Conservation (phyloP, 352 stramenopile genomes). For the Pythium periplocum region DNA sequence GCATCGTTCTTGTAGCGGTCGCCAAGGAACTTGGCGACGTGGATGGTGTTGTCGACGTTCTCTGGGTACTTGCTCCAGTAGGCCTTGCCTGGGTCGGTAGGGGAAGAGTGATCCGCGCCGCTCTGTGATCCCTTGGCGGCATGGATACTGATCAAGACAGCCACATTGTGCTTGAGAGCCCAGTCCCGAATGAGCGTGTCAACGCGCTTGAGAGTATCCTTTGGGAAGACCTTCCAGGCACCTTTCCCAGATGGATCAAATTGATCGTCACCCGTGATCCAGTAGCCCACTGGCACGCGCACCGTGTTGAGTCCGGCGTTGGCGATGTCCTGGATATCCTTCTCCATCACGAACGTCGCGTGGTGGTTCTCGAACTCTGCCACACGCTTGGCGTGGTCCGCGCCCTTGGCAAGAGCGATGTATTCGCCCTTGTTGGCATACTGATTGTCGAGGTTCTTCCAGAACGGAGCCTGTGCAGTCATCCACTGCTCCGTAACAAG, state of each 20-base stretch:
- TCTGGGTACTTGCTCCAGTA: conserved; percentile 38
- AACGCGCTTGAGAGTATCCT: conserved; percentile 49
- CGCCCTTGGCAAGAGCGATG: too few relatives aligned
- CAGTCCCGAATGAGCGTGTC: conserved; percentile 76
- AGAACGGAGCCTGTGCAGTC: too few relatives aligned
- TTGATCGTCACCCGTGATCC: conserved; percentile 50
- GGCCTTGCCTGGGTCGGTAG: conserved; percentile 21
- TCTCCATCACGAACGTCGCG: conserved; percentile 39
- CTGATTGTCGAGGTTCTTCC: too few relatives aligned
- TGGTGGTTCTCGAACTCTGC: conserved; percentile 52
- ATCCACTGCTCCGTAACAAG: too few relatives aligned
- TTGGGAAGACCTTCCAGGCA: conserved; percentile 29
- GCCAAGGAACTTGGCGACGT: conserved; percentile 38
- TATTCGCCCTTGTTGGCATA: too few relatives aligned
- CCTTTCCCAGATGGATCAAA: conserved; percentile 18
- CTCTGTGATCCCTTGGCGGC: conserved; percentile 70
- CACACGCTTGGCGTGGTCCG: too few relatives aligned
- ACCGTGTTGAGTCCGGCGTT: conserved; percentile 60
- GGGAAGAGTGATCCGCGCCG: conserved; percentile 62
- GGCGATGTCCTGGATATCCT: conserved; percentile 60
- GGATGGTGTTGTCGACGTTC: conserved; percentile 56
- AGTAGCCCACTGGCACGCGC: conserved; percentile 72
- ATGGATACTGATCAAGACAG: conserved; percentile 83
- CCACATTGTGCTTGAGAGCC: conserved; percentile 52
- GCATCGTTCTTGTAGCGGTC: conserved; percentile 31